Evolutionary conservation across 1,284 basidiomycete species (phyloP), one percentile per base, ranked within the genome.

Genomic region (Leccinum pachyderme): DNA sequence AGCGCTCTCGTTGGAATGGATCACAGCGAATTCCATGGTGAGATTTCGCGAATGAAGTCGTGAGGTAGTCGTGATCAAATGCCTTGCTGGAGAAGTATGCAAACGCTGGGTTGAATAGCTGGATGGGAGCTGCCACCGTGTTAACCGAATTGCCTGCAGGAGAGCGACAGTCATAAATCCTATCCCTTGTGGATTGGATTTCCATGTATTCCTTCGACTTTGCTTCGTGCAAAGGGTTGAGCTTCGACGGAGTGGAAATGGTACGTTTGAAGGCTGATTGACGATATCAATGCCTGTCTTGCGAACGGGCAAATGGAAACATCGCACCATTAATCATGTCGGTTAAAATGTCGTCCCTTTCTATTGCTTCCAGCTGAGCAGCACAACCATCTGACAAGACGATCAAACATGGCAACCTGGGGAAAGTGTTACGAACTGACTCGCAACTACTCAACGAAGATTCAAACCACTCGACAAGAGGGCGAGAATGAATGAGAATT

Each of bases 81-180:
- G 53, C 58, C 0, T 63, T 65, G 33, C 55, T 58, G 1, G 53
- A 61, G 37, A 63, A 65, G 24, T 39, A 48, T 8, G 61, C 50
- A 5, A 63, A 65, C 13, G 53, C 47, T 2, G 58, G 55, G 22
- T 56, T 25, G 43, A 60, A 61, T 7, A 63, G 11, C 13, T 63
- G 53, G 29, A 62, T 55, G 1, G 61, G 53, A 47, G 61, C 47
- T 1, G 47, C 51, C 33, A 52, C 15, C 0, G 59, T 56, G n/a
- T 53, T 24, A 4, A 12, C 7, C 18, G 18, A 18, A 18, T 2
- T 27, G 43, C 2, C 0, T 11, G 0, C 11, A 33, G 49, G 0
- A 11, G 5, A 47, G 1, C 51, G 49, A 33, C 60, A n/a, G 32
- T 61, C 60, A 0, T 52, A 47, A 1, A 60, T 2, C 2, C 9